These are phyloP conservation scores for Hylodesmum podocarpum DNA, from an alignment of 306 rosid species.

Conservation along the genomic window DNA sequence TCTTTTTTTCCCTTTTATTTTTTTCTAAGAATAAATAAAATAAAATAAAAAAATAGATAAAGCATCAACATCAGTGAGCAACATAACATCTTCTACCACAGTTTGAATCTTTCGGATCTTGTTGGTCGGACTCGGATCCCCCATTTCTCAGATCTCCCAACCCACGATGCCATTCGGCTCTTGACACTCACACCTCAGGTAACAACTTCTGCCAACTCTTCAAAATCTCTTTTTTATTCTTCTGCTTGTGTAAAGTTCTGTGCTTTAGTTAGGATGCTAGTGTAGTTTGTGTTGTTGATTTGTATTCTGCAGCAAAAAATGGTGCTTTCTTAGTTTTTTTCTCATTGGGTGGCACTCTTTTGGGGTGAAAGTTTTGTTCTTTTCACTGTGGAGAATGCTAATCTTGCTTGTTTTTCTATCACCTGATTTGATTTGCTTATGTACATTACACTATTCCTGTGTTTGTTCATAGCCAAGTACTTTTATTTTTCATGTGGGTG, in stretches of 20 bases:
- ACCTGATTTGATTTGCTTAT: slow-evolving; percentile 26
- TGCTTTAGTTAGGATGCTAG: neutral
- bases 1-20: neutral
- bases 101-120: slow-evolving; percentile 58
- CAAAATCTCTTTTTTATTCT: slow-evolving; percentile 32
- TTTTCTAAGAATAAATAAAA: neutral
- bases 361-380: neutral
- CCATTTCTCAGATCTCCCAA: slow-evolving; percentile 60
- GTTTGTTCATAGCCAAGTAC: slow-evolving; percentile 24
- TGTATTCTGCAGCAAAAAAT: neutral
- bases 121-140: slow-evolving; percentile 55
- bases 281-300: neutral
- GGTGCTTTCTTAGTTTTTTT: slow-evolving; percentile 4
- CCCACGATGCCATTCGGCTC: slow-evolving; percentile 15
- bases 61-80: slow-evolving; percentile 15
- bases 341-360: slow-evolving; percentile 34
- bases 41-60: neutral
- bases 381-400: neutral
- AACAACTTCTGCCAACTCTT: slow-evolving; percentile 21
- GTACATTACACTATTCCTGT: neutral
- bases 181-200: slow-evolving; percentile 44
- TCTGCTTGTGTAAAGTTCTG: neutral
- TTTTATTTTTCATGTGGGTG: slow-evolving; percentile 12
- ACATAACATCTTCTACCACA: neutral
- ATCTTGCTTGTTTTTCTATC: slow-evolving; percentile 2